Conservation (phyloP, 768 basidiomycete species). For the Auriscalpium orientale region DNA sequence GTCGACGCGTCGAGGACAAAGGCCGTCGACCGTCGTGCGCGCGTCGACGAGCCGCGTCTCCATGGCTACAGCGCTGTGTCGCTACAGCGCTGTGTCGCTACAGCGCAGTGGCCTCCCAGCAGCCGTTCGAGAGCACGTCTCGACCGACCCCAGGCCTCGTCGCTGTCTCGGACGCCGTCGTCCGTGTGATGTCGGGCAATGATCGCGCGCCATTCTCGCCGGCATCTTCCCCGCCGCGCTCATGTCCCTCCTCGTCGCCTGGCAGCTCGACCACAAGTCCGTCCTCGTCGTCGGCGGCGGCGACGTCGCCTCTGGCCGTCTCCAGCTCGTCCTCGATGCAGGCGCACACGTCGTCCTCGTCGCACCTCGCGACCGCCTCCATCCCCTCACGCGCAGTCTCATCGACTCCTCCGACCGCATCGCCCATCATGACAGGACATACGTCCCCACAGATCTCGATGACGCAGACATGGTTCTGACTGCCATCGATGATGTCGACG, state of each 20-base stretch:
- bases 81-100: too few relatives aligned
- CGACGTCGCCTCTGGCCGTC: conserved; percentile 80
- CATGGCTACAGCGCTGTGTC: too few relatives aligned
- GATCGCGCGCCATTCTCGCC: too few relatives aligned
- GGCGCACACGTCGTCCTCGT: conserved; percentile 76
- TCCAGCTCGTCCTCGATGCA: conserved; percentile 77
- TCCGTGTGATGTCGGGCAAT: too few relatives aligned
- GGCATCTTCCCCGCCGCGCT: background rate
- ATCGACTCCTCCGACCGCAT: conserved; percentile 48
- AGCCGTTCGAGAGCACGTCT: too few relatives aligned
- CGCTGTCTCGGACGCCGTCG: too few relatives aligned
- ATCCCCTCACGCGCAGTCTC: conserved; percentile 47
- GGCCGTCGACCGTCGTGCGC: too few relatives aligned
- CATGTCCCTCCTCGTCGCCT: conserved; percentile 83
- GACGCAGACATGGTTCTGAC: conserved; percentile 84
- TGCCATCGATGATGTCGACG: conserved; percentile 75
- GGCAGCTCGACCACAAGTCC: conserved; percentile 78
- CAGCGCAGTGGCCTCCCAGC: too few relatives aligned
- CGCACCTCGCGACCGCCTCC: conserved; percentile 60
- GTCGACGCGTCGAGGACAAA: too few relatives aligned
- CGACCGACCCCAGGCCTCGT: too few relatives aligned
- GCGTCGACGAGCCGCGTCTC: too few relatives aligned
- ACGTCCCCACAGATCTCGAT: conserved; percentile 57
- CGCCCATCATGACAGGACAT: conserved; percentile 65
- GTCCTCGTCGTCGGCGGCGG: conserved; percentile 95